Conservation (phyloP, 2,329 filamentous ascomycete species). For the Claviceps humidiphila region DNA sequence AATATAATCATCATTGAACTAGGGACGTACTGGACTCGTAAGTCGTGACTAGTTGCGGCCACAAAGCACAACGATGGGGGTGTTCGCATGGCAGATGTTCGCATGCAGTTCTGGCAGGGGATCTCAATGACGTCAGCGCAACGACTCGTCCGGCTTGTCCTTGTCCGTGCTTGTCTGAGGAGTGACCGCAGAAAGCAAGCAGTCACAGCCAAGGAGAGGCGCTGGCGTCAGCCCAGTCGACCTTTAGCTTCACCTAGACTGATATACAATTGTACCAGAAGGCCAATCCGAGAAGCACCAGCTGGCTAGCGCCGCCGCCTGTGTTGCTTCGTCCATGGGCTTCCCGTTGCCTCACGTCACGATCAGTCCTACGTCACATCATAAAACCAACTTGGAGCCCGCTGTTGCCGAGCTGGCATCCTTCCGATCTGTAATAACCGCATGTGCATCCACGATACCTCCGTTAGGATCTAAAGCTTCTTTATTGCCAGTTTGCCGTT, state of each 20-base stretch:
- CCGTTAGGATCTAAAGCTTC: not conserved
- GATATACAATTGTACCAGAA: not conserved
- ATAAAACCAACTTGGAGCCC: conserved; percentile 4
- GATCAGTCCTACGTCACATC: not conserved
- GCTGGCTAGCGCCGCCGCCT: conserved; percentile 1
- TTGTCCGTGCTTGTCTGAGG: not conserved
- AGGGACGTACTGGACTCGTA: too few relatives aligned
- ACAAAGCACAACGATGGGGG: too few relatives aligned
- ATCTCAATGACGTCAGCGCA: conserved; percentile 13
- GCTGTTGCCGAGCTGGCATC: not conserved
- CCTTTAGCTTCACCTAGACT: too few relatives aligned
- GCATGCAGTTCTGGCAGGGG: conserved; percentile 6
- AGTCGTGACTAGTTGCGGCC: too few relatives aligned
- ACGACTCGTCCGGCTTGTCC: not conserved
- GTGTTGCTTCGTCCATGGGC: not conserved
- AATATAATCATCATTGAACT: too few relatives aligned
- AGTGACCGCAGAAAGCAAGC: not conserved
- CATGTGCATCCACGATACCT: not conserved
- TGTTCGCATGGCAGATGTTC: too few relatives aligned
- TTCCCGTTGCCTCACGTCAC: not conserved
- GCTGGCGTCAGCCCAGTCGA: not conserved
- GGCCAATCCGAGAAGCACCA: not conserved
- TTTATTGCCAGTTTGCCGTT: not conserved
- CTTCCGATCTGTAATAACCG: not conserved
- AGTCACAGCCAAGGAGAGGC: not conserved